Percentiles rank a stretch among this genome's conserved stretches.
phyloP scores from a whole-genome alignment of 108 stramenopile species.

The Cyclotella atomus region DNA sequence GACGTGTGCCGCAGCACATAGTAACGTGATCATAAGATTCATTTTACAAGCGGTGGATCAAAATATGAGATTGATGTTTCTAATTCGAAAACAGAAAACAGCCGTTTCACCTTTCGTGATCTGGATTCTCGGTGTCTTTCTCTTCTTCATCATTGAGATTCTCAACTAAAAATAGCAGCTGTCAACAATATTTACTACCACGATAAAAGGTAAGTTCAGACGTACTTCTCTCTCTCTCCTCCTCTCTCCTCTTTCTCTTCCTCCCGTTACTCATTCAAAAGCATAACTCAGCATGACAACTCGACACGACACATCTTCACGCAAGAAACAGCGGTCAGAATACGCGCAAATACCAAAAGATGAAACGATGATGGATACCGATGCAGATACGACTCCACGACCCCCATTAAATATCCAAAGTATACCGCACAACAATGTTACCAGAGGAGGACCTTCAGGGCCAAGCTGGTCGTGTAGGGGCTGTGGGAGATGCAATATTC shows the following conservation, averaged over 20 bases:
- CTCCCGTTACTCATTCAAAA: background rate
- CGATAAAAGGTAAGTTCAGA: too few species aligned
- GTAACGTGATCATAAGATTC: background rate
- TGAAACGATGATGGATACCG: background rate
- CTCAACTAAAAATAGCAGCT: too few species aligned
- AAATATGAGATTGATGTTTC: background rate
- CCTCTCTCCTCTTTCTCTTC: background rate
- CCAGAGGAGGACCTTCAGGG: background rate
- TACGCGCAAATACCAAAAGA: background rate
- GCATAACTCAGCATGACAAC: background rate
- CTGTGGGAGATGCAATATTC: slow-evolving; percentile 14
- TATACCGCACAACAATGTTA: background rate
- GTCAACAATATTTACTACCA: too few species aligned
- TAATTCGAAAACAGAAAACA: too few species aligned
- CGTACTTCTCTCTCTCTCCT: background rate
- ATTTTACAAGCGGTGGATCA: background rate
- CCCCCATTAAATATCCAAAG: background rate
- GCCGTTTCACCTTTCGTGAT: too few species aligned
- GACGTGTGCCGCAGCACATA: background rate
- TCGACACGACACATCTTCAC: background rate
- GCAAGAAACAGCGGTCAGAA: slow-evolving; percentile 2
- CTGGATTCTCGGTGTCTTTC: too few species aligned
- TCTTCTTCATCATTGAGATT: too few species aligned
- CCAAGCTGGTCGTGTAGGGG: slow-evolving; percentile 26
- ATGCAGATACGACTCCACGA: background rate